Percentiles rank a stretch among this genome's conserved stretches.
These are phyloP conservation scores for Vitis hybrid DNA, from an alignment of 177 flowering plant species.

Conservation along the genomic window DNA sequence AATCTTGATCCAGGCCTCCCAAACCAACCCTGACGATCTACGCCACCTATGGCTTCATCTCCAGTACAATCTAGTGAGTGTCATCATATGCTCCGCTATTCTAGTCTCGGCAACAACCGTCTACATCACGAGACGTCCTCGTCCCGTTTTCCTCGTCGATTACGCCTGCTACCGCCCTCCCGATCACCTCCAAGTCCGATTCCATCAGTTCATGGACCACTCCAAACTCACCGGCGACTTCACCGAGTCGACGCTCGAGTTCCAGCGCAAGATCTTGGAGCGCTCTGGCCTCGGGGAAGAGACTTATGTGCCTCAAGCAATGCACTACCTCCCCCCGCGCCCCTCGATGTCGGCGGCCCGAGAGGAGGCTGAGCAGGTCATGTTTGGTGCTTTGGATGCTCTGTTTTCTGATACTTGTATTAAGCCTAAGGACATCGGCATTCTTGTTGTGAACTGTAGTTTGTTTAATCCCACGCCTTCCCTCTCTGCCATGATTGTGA, in stretches of 20 bases:
- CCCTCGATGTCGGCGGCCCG: constrained; percentile 62
- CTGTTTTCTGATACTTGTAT: constrained; percentile 43
- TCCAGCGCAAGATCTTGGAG: constrained; percentile 67
- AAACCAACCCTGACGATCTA: constrained; percentile 39
- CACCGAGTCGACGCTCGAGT: constrained; percentile 58
- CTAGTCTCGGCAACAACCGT: constrained; percentile 49
- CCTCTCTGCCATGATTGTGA: constrained; percentile 71
- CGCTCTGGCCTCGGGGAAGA: constrained; percentile 70
- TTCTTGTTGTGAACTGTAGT: constrained; percentile 75
- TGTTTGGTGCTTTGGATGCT: constrained; percentile 61
- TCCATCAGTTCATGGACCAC: constrained; percentile 52
- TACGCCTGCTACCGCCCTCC: constrained; percentile 60
- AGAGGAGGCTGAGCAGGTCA: constrained; percentile 69
- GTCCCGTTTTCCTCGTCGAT: constrained; percentile 52
- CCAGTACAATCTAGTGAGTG: constrained; percentile 57
- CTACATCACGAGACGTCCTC: constrained; percentile 52
- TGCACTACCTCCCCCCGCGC: constrained; percentile 51
- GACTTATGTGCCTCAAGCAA: constrained; percentile 63
- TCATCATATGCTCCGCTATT: constrained; percentile 45
- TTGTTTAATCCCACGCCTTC: constrained; percentile 79
- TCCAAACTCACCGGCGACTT: constrained; percentile 54
- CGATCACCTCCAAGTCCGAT: constrained; percentile 32
- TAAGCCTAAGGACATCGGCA: constrained; percentile 64
- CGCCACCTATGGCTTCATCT: constrained; percentile 58
- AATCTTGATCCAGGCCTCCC: constrained; percentile 39